phyloP scores from a whole-genome alignment of 2,329 filamentous ascomycete genomes.

The Colletotrichum tamarilloi region DNA sequence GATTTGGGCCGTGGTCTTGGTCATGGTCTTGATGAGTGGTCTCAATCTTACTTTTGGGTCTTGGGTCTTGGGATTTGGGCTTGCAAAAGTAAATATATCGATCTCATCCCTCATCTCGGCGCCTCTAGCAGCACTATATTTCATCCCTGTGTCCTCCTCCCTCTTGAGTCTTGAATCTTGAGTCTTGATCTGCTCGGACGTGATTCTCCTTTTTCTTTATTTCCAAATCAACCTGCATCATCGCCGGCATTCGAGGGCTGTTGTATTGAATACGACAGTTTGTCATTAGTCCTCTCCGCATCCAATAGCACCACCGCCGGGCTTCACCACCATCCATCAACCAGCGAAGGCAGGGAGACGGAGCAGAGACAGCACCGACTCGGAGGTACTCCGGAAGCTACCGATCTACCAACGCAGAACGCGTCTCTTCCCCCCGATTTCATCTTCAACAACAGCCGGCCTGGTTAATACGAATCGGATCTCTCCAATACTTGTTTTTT shows the following conservation, averaged over 20 bases:
- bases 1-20: conserved; percentile 5
- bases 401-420: not conserved
- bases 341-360: conserved; percentile 10
- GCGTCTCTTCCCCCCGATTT: conserved; percentile 1
- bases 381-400: conserved; percentile 11
- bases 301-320: not conserved
- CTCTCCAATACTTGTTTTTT: conserved; percentile 9
- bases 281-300: not conserved
- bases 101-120: conserved; percentile 29
- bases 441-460: conserved; percentile 27
- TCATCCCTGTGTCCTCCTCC: conserved; percentile 32
- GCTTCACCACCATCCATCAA: not conserved
- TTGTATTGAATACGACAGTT: conserved; percentile 32
- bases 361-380: not conserved
- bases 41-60: not conserved
- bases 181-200: conserved; percentile 1
- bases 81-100: conserved; percentile 36
- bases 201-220: conserved; percentile 1
- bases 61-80: not conserved
- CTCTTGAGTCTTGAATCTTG: conserved; percentile 18
- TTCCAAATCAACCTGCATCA: conserved; percentile 24
- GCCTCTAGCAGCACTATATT: conserved; percentile 30
- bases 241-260: conserved; percentile 28
- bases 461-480: conserved; percentile 22
- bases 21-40: not conserved